Evolutionary conservation across 495 filamentous ascomycete species (phyloP), one percentile per base, ranked within the genome.

Genomic region (Penicillium malachiteum): DNA sequence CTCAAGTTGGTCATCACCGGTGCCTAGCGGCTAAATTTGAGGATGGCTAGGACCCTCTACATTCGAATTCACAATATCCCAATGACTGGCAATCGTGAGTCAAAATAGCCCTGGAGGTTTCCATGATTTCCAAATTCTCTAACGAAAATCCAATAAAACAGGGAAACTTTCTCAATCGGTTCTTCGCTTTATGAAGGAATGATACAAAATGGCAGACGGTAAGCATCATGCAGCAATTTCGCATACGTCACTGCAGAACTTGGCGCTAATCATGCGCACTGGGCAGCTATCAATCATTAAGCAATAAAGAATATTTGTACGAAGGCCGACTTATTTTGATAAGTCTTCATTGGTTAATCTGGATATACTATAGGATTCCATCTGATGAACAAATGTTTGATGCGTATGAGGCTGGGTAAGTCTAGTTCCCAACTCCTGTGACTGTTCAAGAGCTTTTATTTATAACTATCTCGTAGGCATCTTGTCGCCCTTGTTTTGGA

Each of bases 381-480:
- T 67, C 61, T 2, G 64, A 67, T 42, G 64, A 67, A 14, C 58
- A 59, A 13, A 60, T 63, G 44, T 68, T 68, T 43, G 64, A 67
- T 26, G 49, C 57, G 6, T 67, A 61, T 33, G 64, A 50, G 30
- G 48, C 48, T 30, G 48, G 48, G 48, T 50, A 50, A n/a, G 26
- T 26, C 18, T 37, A 13, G 12, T 10, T 6, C 6, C 7, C 12
- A 32, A 32, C 7, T 8, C 13, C 43, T 14, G 26, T n/a, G 38
- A 16, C 34, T 13, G 34, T 13, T 37, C 12, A 13, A 13, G 7
- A 37, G 34, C 12, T 13, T 34, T 13, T 10, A 37, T 10, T 10
- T 37, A 2, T 42, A 30, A 53, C 21, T 30, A 50, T 26, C 7
- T 2, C 12, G 3, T 16, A 56, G 53, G 11, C 58, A 60, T 33